Evolutionary conservation across 1,284 basidiomycete genomes (phyloP).

Genomic region (Stygiomarasmius scandens): DNA sequence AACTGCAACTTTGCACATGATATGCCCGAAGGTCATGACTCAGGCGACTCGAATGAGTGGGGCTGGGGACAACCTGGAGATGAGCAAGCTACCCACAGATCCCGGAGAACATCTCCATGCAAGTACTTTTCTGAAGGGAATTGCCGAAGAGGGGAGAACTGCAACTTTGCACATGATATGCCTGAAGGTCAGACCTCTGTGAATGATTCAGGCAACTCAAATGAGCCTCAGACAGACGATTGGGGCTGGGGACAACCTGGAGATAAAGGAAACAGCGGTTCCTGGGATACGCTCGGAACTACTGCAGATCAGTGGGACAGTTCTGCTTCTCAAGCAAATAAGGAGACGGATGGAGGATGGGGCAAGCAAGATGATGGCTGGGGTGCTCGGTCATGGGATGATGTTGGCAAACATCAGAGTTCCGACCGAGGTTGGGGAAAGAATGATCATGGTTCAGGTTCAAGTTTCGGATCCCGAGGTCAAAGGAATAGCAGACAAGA

Average conservation of each 20-base stretch:
- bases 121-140: neutral
- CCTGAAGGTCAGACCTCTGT: too few species aligned
- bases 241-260: too few species aligned
- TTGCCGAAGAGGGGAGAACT: conserved; percentile 1
- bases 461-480: too few species aligned
- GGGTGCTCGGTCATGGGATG: neutral
- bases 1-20: neutral
- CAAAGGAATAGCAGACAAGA: too few species aligned
- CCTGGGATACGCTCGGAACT: neutral
- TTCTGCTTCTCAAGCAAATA: neutral
- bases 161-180: neutral
- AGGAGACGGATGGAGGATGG: neutral
- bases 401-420: neutral
- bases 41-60: too few species aligned
- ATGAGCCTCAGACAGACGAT: too few species aligned
- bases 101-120: neutral
- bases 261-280: too few species aligned
- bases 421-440: neutral
- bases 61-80: too few species aligned
- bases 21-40: too few species aligned
- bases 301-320: neutral
- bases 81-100: neutral
- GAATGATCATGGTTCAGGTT: too few species aligned
- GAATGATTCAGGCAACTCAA: too few species aligned
- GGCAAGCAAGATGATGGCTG: neutral